Evolutionary conservation across 208 protist genomes (phyloP).

Genomic region (Angomonas ambiguus): DNA sequence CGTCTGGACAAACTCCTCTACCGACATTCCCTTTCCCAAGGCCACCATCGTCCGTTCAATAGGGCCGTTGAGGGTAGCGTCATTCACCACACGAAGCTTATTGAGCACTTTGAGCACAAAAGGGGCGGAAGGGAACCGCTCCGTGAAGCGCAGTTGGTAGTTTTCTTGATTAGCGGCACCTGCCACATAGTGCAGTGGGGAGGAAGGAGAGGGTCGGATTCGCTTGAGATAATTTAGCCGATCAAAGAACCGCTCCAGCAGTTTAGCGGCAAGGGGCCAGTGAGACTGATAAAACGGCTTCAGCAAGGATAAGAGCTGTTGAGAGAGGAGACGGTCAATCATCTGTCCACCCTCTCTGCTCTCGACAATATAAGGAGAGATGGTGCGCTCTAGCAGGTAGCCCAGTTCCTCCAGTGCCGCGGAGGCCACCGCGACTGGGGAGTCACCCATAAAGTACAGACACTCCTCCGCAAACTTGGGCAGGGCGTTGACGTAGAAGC

Average conservation of each 20-base stretch:
- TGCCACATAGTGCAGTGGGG: slow-evolving; percentile 4
- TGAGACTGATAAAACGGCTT: slow-evolving; percentile 72
- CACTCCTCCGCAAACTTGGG: slow-evolving; percentile 58
- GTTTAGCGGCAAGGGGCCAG: slow-evolving; percentile 61
- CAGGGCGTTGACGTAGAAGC: slow-evolving; percentile 46
- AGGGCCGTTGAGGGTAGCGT: slow-evolving; percentile 65
- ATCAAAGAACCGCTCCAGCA: slow-evolving; percentile 56
- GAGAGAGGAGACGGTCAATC: slow-evolving; percentile 62
- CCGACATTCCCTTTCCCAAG: slow-evolving; percentile 69
- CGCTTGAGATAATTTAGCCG: slow-evolving; percentile 81
- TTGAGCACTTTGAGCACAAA: slow-evolving; percentile 83
- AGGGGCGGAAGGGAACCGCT: slow-evolving; percentile 52
- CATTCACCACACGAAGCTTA: slow-evolving; percentile 79
- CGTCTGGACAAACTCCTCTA: slow-evolving; percentile 60
- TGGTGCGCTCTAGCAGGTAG: slow-evolving; percentile 46
- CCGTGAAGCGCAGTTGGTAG: slow-evolving; percentile 28
- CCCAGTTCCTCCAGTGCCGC: slow-evolving; percentile 46
- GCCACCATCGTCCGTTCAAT: slow-evolving; percentile 71
- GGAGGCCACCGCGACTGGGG: slow-evolving; percentile 41
- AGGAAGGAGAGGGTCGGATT: slow-evolving; percentile 19
- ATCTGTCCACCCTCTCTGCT: slow-evolving; percentile 54
- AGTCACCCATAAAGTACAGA: slow-evolving; percentile 55
- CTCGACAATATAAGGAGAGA: slow-evolving; percentile 84
- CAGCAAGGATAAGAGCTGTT: slow-evolving; percentile 62
- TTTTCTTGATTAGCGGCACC: slow-evolving; percentile 17